A percentile compares a stretch with the other conserved stretches of the same genome.
These are phyloP conservation scores for Ophiostoma montium DNA, from an alignment of 2,329 filamentous ascomycete species.

Conservation along the genomic window DNA sequence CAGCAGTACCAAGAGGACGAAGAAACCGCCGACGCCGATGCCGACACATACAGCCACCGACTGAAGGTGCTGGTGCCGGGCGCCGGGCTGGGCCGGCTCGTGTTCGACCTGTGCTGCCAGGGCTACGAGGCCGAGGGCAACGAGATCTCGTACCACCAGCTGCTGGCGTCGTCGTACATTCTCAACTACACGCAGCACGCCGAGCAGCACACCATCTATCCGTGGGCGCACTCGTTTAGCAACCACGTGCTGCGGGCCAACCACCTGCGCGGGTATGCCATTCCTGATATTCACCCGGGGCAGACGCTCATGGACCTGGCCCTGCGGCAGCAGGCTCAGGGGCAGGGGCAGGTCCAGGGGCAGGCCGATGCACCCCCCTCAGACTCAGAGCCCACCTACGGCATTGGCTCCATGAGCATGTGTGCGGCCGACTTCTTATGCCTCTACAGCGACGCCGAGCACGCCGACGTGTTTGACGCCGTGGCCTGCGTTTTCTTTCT, in stretches of 20 bases:
- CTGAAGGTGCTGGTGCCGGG: slow-evolving; percentile 72
- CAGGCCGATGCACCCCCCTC: neutral
- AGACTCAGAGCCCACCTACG: neutral
- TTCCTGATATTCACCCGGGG: slow-evolving; percentile 71
- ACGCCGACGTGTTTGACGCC: slow-evolving; percentile 55
- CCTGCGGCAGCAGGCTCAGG: neutral
- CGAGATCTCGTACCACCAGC: slow-evolving; percentile 91
- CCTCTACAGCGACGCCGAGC: slow-evolving; percentile 55
- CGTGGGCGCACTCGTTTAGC: slow-evolving; percentile 78
- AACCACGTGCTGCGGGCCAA: slow-evolving; percentile 63
- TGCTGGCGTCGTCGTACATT: slow-evolving; percentile 70
- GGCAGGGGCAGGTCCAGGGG: neutral
- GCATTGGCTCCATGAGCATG: slow-evolving; percentile 70
- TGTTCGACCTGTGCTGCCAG: slow-evolving; percentile 66
- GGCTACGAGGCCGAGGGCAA: slow-evolving; percentile 77
- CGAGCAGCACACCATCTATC: slow-evolving; percentile 59
- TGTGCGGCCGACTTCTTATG: slow-evolving; percentile 83
- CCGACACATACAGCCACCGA: slow-evolving; percentile 19
- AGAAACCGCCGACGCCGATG: neutral
- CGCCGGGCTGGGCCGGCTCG: slow-evolving; percentile 73
- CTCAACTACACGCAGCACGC: slow-evolving; percentile 51
- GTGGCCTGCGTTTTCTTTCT: slow-evolving; percentile 92
- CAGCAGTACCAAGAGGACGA: neutral
- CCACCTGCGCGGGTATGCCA: slow-evolving; percentile 57
- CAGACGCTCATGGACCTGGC: slow-evolving; percentile 28